Conservation (phyloP, 73 alveolate species). For the Paramecium primaurelia region DNA sequence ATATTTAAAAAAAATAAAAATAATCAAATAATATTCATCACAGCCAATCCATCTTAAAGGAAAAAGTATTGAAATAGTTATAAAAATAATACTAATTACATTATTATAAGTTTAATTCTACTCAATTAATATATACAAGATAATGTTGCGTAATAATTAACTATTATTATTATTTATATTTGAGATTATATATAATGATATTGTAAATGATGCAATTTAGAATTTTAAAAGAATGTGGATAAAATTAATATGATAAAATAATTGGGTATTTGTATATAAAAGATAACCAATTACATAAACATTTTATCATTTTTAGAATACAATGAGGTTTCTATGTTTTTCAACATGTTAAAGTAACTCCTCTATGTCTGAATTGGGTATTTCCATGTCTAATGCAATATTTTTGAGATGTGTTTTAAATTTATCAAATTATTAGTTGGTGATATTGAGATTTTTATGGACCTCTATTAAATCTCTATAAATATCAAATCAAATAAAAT, state of each 20-base stretch:
- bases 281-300: not conserved
- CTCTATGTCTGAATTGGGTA: not conserved
- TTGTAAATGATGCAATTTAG: not conserved
- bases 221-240: not conserved
- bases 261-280: not conserved
- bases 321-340: slow-evolving; percentile 5
- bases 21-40: too few relatives aligned
- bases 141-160: not conserved
- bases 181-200: not conserved
- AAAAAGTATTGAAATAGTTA: not conserved
- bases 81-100: not conserved
- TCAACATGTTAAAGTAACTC: not conserved
- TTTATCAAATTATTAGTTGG: not conserved
- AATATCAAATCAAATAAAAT: not conserved
- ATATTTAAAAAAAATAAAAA: too few relatives aligned
- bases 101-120: not conserved
- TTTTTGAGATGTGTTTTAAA: slow-evolving; percentile 10
- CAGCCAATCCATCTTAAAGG: not conserved
- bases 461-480: slow-evolving; percentile 9
- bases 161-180: not conserved
- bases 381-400: slow-evolving; percentile 37
- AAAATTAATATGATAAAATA: not conserved
- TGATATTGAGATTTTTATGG: slow-evolving; percentile 18
- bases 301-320: not conserved
- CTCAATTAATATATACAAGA: not conserved